These are phyloP conservation scores for Bonia amplexicaulis DNA, from an alignment of 176 grass and related monocot genomes.

Conservation along the genomic window DNA sequence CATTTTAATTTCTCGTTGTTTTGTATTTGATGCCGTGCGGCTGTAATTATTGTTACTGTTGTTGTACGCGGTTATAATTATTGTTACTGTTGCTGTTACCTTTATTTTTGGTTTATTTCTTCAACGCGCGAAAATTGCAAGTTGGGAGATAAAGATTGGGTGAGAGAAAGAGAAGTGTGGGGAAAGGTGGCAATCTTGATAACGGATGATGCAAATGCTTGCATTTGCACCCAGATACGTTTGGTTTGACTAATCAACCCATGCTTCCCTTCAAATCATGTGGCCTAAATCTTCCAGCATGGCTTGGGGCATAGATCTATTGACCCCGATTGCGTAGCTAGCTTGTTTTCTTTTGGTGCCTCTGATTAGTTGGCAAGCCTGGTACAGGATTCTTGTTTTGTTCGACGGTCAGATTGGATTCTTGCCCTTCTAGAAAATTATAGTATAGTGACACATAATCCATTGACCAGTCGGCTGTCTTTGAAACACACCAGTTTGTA, in stretches of 20 bases:
- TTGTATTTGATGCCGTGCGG: not conserved
- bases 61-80: slow-evolving; percentile 10
- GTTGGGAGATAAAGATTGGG: slow-evolving; percentile 25
- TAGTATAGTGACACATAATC: not conserved
- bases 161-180: slow-evolving; percentile 26
- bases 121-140: slow-evolving; percentile 20
- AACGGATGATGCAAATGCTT: slow-evolving; percentile 20
- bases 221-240: not conserved
- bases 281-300: slow-evolving; percentile 32
- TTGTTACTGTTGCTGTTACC: not conserved
- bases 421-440: not conserved
- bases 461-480: not conserved
- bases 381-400: slow-evolving; percentile 3
- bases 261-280: slow-evolving; percentile 29
- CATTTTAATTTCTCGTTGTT: slow-evolving; percentile 14
- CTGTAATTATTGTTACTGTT: slow-evolving; percentile 10
- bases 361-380: not conserved
- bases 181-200: not conserved
- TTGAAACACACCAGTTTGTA: not conserved
- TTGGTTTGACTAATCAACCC: slow-evolving; percentile 36
- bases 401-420: not conserved
- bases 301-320: not conserved
- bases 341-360: not conserved
- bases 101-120: slow-evolving; percentile 6
- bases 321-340: not conserved